Base-by-base conservation (phyloP, 805 yeast genomes). In the Sungouiella blattae region DNA sequence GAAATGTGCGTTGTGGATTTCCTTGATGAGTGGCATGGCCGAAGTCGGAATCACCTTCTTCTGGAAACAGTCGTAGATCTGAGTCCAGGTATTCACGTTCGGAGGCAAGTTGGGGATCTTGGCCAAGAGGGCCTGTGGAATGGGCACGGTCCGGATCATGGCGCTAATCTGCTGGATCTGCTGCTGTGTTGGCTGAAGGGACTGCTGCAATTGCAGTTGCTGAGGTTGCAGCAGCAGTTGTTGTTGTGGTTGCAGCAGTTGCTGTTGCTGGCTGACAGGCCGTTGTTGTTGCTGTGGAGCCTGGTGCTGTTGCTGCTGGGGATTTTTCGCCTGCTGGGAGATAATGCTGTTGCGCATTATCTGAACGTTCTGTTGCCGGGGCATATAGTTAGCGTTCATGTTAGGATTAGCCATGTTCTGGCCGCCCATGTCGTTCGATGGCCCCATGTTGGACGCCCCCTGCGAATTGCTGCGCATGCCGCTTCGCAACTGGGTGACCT, bases 51-150 rank as follows among this genome's bases (percentile, higher is more conserved):
- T 60, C 40, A 76, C 66, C 40, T 77, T 78, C 43, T 75, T 71
- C 44, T 77, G 74, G 28, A 78, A 59, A 46, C 80, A 71, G 27
- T 80, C 82, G 57, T 80, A 77, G 18, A 87, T 77, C 53, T 80
- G 85, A 15, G 78, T 75, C 96, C 96, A 88, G 5, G 94, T 85
- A 46, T 75, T 80, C 18, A 80, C 80, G 32, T 79, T 82, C 11
- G 81, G 80, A 0, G 96, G 96, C 22, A 87, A 65, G 30, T 75
- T 81, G 7, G 95, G 94, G 30, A 87, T 73, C 49, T 76, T 76
- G 35, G 73, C 68, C 14, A 87, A 60, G 17, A 87, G 57, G 2
- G 77, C 75, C 11, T 74, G 75, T 0, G 95, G 95, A 33, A 88
- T 86, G 3, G 86, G 87, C 2, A 78, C 63, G 28, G 76, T 77